Conservation (phyloP, 371 early-diverging fungal species). For the Dinochytrium kinnereticum region DNA sequence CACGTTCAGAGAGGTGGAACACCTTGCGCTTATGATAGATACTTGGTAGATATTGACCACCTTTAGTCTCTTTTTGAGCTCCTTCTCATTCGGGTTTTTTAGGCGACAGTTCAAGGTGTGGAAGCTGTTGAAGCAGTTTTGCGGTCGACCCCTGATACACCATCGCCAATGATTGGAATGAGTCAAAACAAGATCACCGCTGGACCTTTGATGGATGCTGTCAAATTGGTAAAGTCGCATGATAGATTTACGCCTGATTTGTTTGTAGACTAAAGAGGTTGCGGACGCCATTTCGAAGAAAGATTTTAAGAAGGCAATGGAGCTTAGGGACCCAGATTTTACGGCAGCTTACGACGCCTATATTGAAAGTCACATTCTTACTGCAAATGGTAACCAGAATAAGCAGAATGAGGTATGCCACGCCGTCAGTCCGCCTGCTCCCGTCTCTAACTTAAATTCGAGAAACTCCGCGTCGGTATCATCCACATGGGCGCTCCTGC, state of each 20-base stretch:
- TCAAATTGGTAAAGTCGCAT: slow-evolving; percentile 64
- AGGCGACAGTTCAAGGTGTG: slow-evolving; percentile 90
- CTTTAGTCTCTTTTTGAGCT: too few species aligned
- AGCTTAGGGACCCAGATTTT: slow-evolving; percentile 91
- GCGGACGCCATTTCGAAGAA: slow-evolving; percentile 80
- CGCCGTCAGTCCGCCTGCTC: too few species aligned
- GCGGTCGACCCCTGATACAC: slow-evolving; percentile 79
- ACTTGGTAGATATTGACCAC: slow-evolving; percentile 66
- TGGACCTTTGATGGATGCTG: slow-evolving; percentile 91
- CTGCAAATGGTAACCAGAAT: slow-evolving; percentile 35
- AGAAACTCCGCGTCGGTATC: slow-evolving; percentile 86
- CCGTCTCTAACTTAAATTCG: neutral
- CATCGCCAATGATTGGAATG: slow-evolving; percentile 93
- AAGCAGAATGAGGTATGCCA: slow-evolving; percentile 35
- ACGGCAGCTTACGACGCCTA: slow-evolving; percentile 71
- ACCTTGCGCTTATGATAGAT: slow-evolving; percentile 94
- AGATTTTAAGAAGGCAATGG: slow-evolving; percentile 90
- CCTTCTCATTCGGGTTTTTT: neutral
- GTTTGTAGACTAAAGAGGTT: slow-evolving; percentile 78
- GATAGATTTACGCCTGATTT: neutral
- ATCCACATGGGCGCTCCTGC: slow-evolving; percentile 96
- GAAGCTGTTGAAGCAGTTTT: slow-evolving; percentile 97
- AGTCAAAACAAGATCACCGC: slow-evolving; percentile 82
- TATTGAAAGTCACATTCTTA: slow-evolving; percentile 45
- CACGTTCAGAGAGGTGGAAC: slow-evolving; percentile 99